Percentiles rank a stretch among this genome's conserved stretches.
These are phyloP conservation scores for Cladosporium sp. DNA, from an alignment of 2,329 filamentous ascomycete species.

Conservation along the genomic window DNA sequence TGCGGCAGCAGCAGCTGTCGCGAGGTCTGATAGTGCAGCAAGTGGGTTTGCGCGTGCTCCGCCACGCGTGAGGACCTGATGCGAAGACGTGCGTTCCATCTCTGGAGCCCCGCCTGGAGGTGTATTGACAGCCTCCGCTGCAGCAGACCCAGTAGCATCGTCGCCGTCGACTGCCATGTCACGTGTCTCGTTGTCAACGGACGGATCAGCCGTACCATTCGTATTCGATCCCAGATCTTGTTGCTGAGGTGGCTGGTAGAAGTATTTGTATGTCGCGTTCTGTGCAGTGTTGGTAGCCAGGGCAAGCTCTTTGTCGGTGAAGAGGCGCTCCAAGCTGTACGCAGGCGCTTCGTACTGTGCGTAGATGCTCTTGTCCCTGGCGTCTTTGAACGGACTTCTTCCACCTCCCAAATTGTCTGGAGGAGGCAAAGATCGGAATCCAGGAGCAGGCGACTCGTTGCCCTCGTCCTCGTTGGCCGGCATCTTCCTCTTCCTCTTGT, in stretches of 20 bases:
- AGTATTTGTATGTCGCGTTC: constrained; percentile 54
- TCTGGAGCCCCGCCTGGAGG: constrained; percentile 36
- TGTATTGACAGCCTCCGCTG: constrained; percentile 23
- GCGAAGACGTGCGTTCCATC: constrained; percentile 58
- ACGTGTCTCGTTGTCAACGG: constrained; percentile 15
- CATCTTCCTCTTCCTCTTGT: constrained; percentile 57
- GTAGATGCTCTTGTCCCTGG: constrained; percentile 48
- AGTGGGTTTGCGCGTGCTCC: constrained; percentile 44
- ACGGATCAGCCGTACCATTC: constrained; percentile 27
- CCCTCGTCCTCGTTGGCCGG: constrained; percentile 53
- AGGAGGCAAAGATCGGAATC: constrained; percentile 35
- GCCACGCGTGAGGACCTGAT: constrained; percentile 53
- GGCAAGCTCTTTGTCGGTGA: constrained; percentile 63
- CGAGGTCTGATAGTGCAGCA: constrained; percentile 51
- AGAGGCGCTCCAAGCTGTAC: constrained; percentile 61
- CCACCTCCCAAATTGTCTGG: constrained; percentile 43
- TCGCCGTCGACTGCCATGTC: constrained; percentile 28
- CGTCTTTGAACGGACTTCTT: constrained; percentile 48
- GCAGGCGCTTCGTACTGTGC: constrained; percentile 55
- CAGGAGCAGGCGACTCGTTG: constrained; percentile 54
- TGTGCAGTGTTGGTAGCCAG: constrained; percentile 59
- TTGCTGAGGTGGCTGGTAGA: constrained; percentile 45
- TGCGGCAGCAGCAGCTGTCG: constrained; percentile 38
- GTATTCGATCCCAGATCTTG: constrained; percentile 22
- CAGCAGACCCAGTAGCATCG: constrained; percentile 18